Evolutionary conservation across 805 yeast genomes (phyloP).

Genomic region (Jamesozyma piceae): DNA sequence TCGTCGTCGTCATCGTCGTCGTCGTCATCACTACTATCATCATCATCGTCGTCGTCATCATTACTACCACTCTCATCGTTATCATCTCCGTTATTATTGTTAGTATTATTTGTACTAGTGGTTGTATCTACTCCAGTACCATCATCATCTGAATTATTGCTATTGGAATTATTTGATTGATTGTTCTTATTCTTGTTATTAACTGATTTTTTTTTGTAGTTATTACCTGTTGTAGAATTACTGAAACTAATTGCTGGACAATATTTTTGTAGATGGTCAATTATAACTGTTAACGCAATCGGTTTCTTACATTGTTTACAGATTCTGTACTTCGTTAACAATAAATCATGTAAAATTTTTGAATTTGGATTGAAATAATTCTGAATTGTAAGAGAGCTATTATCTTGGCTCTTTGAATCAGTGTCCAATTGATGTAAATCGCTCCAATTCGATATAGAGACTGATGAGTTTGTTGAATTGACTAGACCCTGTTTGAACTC

Average conservation of each 20-base stretch:
- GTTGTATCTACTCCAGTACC: not conserved
- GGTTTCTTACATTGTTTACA: slow-evolving; percentile 30
- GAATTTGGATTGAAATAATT: slow-evolving; percentile 20
- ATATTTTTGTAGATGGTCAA: slow-evolving; percentile 25
- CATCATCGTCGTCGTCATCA: slow-evolving; percentile 9
- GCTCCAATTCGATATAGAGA: not conserved
- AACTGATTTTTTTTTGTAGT: slow-evolving; percentile 3
- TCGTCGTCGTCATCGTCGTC: slow-evolving; percentile 7
- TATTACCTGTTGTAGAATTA: not conserved
- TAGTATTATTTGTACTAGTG: not conserved
- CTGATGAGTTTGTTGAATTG: too few relatives aligned
- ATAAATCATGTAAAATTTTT: slow-evolving; percentile 5
- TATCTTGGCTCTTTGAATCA: slow-evolving; percentile 3
- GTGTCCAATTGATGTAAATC: slow-evolving; percentile 10
- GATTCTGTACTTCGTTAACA: slow-evolving; percentile 15
- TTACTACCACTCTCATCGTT: not conserved
- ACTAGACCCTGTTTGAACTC: too few relatives aligned
- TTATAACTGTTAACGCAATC: slow-evolving; percentile 16
- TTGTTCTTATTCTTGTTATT: slow-evolving; percentile 3
- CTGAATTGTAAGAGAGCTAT: not conserved
- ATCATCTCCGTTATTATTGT: slow-evolving; percentile 6
- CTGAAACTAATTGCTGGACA: slow-evolving; percentile 8
- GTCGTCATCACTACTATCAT: slow-evolving; percentile 7
- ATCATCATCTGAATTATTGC: not conserved
- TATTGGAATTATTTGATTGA: not conserved